Conservation (phyloP, 208 protist genomes). For the Leptomonas pyrrhocoris region DNA sequence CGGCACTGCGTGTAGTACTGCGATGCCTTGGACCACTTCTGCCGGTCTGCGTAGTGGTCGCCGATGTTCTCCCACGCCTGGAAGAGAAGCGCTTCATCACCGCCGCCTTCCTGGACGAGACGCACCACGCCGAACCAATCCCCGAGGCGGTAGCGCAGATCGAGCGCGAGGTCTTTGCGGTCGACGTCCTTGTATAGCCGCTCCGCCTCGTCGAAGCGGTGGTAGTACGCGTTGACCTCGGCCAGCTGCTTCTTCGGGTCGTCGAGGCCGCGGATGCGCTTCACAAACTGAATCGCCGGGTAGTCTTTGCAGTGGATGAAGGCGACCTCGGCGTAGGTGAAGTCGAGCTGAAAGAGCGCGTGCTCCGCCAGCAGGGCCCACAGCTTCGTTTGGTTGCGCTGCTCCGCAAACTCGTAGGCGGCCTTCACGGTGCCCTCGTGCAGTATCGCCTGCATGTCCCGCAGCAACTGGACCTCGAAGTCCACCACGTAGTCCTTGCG, state of each 20-base stretch:
- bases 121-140: conserved; percentile 96
- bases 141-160: conserved; percentile 91
- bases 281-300: conserved; percentile 96
- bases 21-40: conserved; percentile 95
- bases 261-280: conserved; percentile 90
- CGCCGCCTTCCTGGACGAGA: conserved; percentile 91
- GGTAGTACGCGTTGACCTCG: conserved; percentile 96
- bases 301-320: conserved; percentile 96
- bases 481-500: conserved; percentile 84
- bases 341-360: conserved; percentile 86
- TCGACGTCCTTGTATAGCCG: conserved; percentile 95
- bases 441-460: conserved; percentile 84
- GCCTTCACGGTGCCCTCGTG: conserved; percentile 78
- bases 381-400: conserved; percentile 87
- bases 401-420: conserved; percentile 92
- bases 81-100: conserved; percentile 90
- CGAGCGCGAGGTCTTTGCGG: conserved; percentile 95
- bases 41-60: conserved; percentile 94
- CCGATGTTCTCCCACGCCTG: conserved; percentile 95
- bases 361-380: conserved; percentile 96
- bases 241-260: conserved; percentile 95
- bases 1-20: conserved; percentile 96
- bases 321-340: conserved; percentile 91
- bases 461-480: conserved; percentile 90
- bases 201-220: conserved; percentile 96